phyloP scores from a whole-genome alignment of 1,284 basidiomycete genomes.

The Apiotrichum gracile region DNA sequence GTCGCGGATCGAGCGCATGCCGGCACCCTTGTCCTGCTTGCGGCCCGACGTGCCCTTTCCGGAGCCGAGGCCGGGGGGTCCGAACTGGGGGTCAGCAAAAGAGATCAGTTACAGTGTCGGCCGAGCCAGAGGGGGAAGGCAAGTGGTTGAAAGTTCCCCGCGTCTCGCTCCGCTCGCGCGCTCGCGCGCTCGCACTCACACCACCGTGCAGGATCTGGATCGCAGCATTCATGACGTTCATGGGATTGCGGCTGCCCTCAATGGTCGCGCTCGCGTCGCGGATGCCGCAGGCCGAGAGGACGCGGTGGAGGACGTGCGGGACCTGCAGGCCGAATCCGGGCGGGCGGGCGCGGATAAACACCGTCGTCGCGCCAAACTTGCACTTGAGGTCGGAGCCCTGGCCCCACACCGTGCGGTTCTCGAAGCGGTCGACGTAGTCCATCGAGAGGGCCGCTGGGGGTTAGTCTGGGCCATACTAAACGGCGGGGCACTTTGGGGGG shows the following conservation, averaged over 20 bases:
- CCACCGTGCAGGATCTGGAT: constrained; percentile 46
- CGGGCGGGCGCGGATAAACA: constrained; percentile 80
- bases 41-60: constrained; percentile 31
- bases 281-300: constrained; percentile 88
- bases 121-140: background rate
- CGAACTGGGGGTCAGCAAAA: constrained; percentile 1
- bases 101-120: background rate
- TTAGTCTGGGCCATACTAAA: background rate
- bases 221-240: constrained; percentile 55
- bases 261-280: constrained; percentile 91
- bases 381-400: constrained; percentile 59
- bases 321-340: constrained; percentile 85
- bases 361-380: constrained; percentile 79
- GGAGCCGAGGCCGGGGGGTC: constrained; percentile 39
- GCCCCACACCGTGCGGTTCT: constrained; percentile 79
- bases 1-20: constrained; percentile 43
- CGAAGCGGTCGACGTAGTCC: constrained; percentile 85
- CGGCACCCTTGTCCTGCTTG: constrained; percentile 41
- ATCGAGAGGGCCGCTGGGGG: constrained; percentile 50
- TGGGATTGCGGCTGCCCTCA: constrained; percentile 80
- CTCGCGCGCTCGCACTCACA: constrained; percentile 20
- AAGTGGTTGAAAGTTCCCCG: background rate
- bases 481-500: background rate
- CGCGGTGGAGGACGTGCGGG: constrained; percentile 76
- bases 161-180: background rate